Percentiles rank a stretch among this genome's conserved stretches.
phyloP scores from a whole-genome alignment of 2,329 filamentous ascomycete species.

The Trichoderma pleuroti region DNA sequence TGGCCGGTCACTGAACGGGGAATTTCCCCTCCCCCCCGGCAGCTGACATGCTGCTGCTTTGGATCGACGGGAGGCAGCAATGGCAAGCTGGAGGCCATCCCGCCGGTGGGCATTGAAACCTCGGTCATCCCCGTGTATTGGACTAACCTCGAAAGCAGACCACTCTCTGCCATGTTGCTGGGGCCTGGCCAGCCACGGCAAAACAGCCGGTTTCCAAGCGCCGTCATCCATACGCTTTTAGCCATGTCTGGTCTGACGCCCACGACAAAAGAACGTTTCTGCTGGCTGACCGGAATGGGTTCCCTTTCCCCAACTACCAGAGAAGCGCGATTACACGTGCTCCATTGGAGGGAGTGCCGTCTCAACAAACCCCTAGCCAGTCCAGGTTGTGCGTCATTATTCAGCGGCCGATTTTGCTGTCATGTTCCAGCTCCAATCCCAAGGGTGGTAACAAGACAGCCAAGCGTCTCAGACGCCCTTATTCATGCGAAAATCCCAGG shows the following conservation, averaged over 20 bases:
- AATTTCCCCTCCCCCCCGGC: not conserved
- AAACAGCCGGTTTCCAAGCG: conserved; percentile 9
- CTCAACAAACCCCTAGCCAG: not conserved
- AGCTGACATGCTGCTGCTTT: conserved; percentile 1
- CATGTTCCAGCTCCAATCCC: not conserved
- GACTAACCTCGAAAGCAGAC: not conserved
- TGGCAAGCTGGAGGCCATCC: not conserved
- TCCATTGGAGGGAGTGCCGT: not conserved
- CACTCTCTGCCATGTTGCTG: conserved; percentile 3
- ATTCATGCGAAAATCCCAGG: not conserved
- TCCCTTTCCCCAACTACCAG: not conserved
- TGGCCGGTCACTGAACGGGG: not conserved
- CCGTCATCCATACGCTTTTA: not conserved
- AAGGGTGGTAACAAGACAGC: conserved; percentile 1
- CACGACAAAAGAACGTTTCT: not conserved
- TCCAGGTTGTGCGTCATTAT: conserved; percentile 3
- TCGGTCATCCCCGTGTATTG: conserved; percentile 17
- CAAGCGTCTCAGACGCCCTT: not conserved
- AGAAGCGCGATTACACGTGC: not conserved
- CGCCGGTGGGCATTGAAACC: conserved; percentile 1
- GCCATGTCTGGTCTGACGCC: conserved; percentile 3
- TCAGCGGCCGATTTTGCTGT: not conserved
- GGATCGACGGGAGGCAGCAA: conserved; percentile 2
- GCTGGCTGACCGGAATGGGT: not conserved
- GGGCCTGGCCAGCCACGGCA: conserved; percentile 7